Evolutionary conservation across 139 green algal genomes (phyloP).

Genomic region (Auxenochlorella pyrenoidosa): DNA sequence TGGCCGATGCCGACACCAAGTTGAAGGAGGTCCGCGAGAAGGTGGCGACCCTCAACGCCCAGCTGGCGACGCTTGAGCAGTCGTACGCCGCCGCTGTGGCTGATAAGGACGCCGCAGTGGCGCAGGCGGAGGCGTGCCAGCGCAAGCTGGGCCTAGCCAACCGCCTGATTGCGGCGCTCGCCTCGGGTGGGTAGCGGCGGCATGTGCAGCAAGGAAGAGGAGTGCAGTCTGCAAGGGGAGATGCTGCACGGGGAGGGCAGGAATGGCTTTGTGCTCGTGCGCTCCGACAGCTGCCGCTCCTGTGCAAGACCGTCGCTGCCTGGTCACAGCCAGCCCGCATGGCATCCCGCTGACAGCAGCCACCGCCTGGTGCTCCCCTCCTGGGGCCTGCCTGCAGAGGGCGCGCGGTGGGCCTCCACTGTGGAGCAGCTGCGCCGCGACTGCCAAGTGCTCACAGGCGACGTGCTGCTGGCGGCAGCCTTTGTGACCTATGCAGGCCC

Average conservation of each 20-base stretch:
- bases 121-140: conserved; percentile 52
- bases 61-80: conserved; percentile 81
- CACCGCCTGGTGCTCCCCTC: neutral
- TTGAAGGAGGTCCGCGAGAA: conserved; percentile 78
- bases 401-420: conserved; percentile 82
- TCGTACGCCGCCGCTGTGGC: conserved; percentile 86
- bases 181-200: conserved; percentile 80
- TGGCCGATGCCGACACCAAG: conserved; percentile 88
- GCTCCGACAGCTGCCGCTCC: no score
- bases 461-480: conserved; percentile 82
- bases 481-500: conserved; percentile 91
- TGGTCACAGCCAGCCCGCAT: no score
- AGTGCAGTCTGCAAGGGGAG: no score
- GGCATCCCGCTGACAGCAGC: no score
- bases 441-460: conserved; percentile 69
- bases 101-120: conserved; percentile 88
- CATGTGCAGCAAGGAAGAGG: no score
- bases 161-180: conserved; percentile 89
- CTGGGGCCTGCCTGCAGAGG: no score
- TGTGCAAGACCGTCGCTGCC: no score
- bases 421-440: conserved; percentile 75
- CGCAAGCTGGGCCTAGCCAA: conserved; percentile 86
- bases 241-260: no score
- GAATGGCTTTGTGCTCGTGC: no score
- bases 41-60: conserved; percentile 85